Conservation (phyloP, 2,329 filamentous ascomycete species). For the Trichothecium roseum region DNA sequence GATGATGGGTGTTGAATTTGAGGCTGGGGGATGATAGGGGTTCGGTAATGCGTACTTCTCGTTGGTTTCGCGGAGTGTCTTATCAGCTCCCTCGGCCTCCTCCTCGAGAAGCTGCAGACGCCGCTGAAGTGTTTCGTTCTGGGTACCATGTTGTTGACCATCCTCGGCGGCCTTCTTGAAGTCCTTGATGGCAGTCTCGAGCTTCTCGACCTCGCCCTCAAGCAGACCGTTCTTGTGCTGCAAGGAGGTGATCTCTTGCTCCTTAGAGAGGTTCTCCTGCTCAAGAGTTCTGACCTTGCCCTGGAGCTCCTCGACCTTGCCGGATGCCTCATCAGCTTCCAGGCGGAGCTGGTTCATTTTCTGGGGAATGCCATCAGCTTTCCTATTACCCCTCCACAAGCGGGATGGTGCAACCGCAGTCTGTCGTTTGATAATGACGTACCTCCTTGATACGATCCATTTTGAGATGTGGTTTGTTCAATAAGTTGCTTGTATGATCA, state of each 20-base stretch:
- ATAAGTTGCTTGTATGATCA: conserved; percentile 8
- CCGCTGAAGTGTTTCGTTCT: conserved; percentile 86
- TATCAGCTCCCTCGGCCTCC: conserved; percentile 93
- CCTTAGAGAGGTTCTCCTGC: conserved; percentile 91
- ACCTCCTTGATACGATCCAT: conserved; percentile 93
- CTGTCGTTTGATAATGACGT: conserved; percentile 25
- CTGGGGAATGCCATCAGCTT: conserved; percentile 31
- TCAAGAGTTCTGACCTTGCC: conserved; percentile 79
- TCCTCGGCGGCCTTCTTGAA: conserved; percentile 80
- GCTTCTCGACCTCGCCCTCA: conserved; percentile 85
- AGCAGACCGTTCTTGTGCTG: conserved; percentile 91
- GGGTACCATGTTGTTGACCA: conserved; percentile 70
- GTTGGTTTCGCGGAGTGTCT: conserved; percentile 91
- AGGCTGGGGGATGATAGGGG: not conserved
- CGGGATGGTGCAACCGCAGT: conserved; percentile 14
- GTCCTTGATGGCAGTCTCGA: conserved; percentile 74
- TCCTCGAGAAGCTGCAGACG: conserved; percentile 94
- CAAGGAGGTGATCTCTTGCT: conserved; percentile 95
- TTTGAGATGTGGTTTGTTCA: conserved; percentile 60
- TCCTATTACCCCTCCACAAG: conserved; percentile 11
- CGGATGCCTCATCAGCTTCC: conserved; percentile 77
- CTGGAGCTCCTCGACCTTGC: conserved; percentile 81
- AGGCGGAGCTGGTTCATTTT: conserved; percentile 92
- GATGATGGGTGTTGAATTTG: not conserved
- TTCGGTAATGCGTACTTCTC: conserved; percentile 87